A percentile compares a stretch with the other conserved stretches of the same genome.
Conservation (phyloP, 2,329 filamentous ascomycete genomes). For the Claviceps monticola region DNA sequence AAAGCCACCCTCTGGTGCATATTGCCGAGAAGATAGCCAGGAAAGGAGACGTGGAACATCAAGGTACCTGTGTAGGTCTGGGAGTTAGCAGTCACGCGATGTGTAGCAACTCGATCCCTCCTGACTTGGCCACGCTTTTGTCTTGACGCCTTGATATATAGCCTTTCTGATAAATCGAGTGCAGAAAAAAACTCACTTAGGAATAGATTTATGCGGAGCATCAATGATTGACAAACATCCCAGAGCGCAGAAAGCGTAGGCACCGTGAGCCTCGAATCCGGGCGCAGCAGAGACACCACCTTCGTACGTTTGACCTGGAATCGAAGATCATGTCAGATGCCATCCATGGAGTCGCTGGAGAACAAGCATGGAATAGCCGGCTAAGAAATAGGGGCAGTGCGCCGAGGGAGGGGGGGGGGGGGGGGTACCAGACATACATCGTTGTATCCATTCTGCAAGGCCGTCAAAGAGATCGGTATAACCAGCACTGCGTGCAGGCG, state of each 20-base stretch:
- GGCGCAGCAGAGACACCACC: slow-evolving; percentile 82
- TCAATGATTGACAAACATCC: slow-evolving; percentile 80
- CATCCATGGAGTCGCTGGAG: slow-evolving; percentile 5
- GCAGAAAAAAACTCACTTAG: slow-evolving; percentile 39
- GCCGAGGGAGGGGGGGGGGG: too few species aligned
- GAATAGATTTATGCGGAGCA: slow-evolving; percentile 59
- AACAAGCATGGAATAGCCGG: slow-evolving; percentile 7
- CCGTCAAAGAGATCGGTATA: slow-evolving; percentile 52
- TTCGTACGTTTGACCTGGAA: slow-evolving; percentile 76
- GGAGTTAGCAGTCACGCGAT: slow-evolving; percentile 18
- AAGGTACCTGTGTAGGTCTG: slow-evolving; percentile 43
- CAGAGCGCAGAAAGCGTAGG: slow-evolving; percentile 89
- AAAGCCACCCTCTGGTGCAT: slow-evolving; percentile 83
- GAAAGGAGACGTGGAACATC: slow-evolving; percentile 63
- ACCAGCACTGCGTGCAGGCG: slow-evolving; percentile 50
- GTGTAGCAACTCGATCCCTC: background rate
- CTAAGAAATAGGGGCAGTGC: slow-evolving; percentile 2
- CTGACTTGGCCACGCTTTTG: background rate
- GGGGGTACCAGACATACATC: slow-evolving; percentile 44
- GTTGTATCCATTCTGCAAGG: slow-evolving; percentile 65
- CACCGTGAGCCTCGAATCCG: slow-evolving; percentile 84
- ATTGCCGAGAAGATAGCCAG: slow-evolving; percentile 84
- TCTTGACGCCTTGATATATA: background rate
- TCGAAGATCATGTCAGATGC: slow-evolving; percentile 3
- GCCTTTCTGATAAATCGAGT: background rate